Evolutionary conservation across 1,284 basidiomycete species (phyloP).

Genomic region (Tilletia indica): DNA sequence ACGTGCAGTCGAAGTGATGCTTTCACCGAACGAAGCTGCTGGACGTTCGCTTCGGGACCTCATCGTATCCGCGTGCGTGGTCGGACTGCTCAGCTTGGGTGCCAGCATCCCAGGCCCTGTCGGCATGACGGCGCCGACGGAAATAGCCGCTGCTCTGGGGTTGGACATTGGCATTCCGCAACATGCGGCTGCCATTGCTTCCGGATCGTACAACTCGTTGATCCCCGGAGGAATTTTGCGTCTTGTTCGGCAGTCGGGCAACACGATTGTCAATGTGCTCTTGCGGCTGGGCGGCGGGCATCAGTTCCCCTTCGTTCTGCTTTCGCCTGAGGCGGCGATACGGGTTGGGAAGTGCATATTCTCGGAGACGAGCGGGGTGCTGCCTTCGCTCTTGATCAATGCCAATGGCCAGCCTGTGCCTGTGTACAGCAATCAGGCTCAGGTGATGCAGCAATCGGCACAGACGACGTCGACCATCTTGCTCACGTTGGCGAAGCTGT

Average conservation of each 20-base stretch:
- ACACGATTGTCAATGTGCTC: slow-evolving; percentile 34
- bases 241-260: slow-evolving; percentile 42
- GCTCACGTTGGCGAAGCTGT: slow-evolving; percentile 64
- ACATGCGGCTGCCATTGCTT: slow-evolving; percentile 30
- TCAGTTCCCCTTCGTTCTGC: slow-evolving; percentile 44
- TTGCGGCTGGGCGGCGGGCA: slow-evolving; percentile 40
- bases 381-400: slow-evolving; percentile 34
- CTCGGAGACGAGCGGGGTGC: slow-evolving; percentile 33
- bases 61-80: slow-evolving; percentile 45
- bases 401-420: slow-evolving; percentile 16
- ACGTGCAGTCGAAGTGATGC: slow-evolving; percentile 53
- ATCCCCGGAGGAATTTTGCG: slow-evolving; percentile 44
- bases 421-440: slow-evolving; percentile 18
- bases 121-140: slow-evolving; percentile 31
- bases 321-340: slow-evolving; percentile 33
- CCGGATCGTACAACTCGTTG: slow-evolving; percentile 37
- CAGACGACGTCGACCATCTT: slow-evolving; percentile 63
- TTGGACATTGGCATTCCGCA: slow-evolving; percentile 36
- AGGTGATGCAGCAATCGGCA: slow-evolving; percentile 50
- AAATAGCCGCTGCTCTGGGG: slow-evolving; percentile 40
- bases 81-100: slow-evolving; percentile 44
- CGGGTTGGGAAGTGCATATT: slow-evolving; percentile 40
- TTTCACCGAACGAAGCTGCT: slow-evolving; percentile 33
- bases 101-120: slow-evolving; percentile 38
- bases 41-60: slow-evolving; percentile 43